phyloP scores from a whole-genome alignment of 257 asterid genomes.

The Fraxinus excelsior region DNA sequence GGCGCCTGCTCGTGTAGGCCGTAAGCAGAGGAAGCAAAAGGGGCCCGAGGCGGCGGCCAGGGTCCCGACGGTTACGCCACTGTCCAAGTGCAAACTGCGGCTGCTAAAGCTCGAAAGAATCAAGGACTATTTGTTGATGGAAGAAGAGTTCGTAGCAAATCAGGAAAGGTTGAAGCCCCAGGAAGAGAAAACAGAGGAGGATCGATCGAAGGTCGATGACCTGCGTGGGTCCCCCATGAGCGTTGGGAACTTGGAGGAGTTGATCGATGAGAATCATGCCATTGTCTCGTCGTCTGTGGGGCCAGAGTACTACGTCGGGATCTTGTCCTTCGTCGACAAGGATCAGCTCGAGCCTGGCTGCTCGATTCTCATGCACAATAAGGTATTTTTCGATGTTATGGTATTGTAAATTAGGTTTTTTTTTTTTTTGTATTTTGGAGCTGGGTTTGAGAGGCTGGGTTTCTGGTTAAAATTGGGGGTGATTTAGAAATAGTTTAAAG shows the following conservation, averaged over 20 bases:
- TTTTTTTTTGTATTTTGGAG: neutral
- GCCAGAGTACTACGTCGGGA: constrained; percentile 54
- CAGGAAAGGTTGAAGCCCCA: constrained; percentile 26
- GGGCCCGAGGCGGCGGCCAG: constrained; percentile 42
- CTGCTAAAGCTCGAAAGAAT: constrained; percentile 44
- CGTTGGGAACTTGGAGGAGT: constrained; percentile 31
- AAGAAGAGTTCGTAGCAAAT: constrained; percentile 39
- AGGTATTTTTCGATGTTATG: constrained; percentile 21
- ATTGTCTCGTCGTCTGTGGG: constrained; percentile 53
- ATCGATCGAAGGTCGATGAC: constrained; percentile 30
- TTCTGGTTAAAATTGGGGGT: neutral
- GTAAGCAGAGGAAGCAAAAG: constrained; percentile 35
- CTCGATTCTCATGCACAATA: constrained; percentile 53
- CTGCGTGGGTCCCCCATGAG: constrained; percentile 16
- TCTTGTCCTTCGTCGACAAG: constrained; percentile 50
- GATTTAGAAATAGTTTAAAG: neutral
- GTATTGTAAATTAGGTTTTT: neutral
- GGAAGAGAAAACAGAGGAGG: constrained; percentile 30
- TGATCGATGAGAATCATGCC: constrained; percentile 59
- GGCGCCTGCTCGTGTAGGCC: constrained; percentile 29
- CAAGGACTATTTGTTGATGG: constrained; percentile 49
- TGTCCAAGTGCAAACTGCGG: constrained; percentile 29
- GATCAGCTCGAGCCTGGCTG: constrained; percentile 59
- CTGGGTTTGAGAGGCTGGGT: neutral
- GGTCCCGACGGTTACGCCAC: constrained; percentile 23